These are phyloP conservation scores for Zymoseptoria brevis DNA, from an alignment of 2,329 filamentous ascomycete species.

Conservation along the genomic window DNA sequence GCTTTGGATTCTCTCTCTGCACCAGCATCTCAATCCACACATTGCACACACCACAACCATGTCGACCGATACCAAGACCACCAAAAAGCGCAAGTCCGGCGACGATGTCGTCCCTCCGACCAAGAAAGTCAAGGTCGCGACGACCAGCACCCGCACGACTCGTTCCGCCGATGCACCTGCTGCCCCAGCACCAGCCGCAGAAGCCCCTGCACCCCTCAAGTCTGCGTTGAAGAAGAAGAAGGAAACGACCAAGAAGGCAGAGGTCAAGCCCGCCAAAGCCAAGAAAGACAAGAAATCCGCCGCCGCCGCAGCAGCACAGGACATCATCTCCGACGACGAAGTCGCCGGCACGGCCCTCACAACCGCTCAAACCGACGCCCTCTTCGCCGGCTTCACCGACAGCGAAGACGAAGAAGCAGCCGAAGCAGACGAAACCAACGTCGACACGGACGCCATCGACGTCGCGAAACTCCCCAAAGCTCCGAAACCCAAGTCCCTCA, in stretches of 20 bases:
- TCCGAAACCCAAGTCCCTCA: constrained; percentile 35
- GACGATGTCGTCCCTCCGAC: constrained; percentile 22
- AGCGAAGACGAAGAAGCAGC: constrained; percentile 35
- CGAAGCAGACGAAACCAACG: constrained; percentile 17
- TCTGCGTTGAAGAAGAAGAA: constrained; percentile 28
- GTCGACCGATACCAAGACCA: constrained; percentile 21
- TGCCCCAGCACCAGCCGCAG: constrained; percentile 21
- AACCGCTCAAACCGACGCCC: constrained; percentile 44
- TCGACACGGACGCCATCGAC: constrained; percentile 32
- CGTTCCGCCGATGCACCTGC: constrained; percentile 20
- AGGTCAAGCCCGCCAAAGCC: constrained; percentile 10
- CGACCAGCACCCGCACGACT: constrained; percentile 23
- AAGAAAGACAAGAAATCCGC: constrained; percentile 15
- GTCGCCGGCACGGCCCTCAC: constrained; percentile 26
- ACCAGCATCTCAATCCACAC: background rate
- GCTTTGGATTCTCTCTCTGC: background rate
- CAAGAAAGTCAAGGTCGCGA: constrained; percentile 30
- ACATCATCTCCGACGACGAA: constrained; percentile 18
- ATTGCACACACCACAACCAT: constrained; percentile 14
- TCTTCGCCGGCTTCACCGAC: constrained; percentile 45
- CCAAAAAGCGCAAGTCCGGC: constrained; percentile 32
- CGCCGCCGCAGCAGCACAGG: constrained; percentile 10
- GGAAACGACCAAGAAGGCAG: constrained; percentile 5
- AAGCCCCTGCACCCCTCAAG: constrained; percentile 24
- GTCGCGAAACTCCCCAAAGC: constrained; percentile 30